phyloP scores from a whole-genome alignment of 768 basidiomycete genomes.

The Candolleomyces efflorescens region DNA sequence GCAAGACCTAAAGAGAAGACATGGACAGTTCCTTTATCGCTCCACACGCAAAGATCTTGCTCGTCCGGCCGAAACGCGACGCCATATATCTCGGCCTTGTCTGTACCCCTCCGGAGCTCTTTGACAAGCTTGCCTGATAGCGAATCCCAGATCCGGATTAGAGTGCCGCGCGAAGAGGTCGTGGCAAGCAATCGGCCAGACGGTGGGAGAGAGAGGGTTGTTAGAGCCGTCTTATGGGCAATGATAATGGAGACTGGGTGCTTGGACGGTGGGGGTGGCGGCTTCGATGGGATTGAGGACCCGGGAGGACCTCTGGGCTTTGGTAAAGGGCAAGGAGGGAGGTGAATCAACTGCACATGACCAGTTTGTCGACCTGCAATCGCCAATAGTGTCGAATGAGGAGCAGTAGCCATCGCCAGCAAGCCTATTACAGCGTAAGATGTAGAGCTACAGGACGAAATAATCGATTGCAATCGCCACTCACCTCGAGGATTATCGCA shows the following conservation, averaged over 20 bases:
- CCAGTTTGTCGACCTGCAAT: slow-evolving; percentile 85
- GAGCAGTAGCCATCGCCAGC: slow-evolving; percentile 73
- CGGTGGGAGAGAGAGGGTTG: slow-evolving; percentile 70
- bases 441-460: neutral
- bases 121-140: slow-evolving; percentile 65
- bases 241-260: slow-evolving; percentile 77
- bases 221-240: slow-evolving; percentile 77
- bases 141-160: slow-evolving; percentile 86
- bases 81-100: slow-evolving; percentile 89
- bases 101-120: slow-evolving; percentile 82
- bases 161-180: slow-evolving; percentile 77
- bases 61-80: slow-evolving; percentile 87
- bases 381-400: slow-evolving; percentile 76
- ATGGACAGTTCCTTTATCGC: slow-evolving; percentile 94
- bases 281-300: slow-evolving; percentile 46
- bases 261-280: slow-evolving; percentile 53
- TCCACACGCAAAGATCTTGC: slow-evolving; percentile 85
- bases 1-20: slow-evolving; percentile 73
- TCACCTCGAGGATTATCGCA: slow-evolving; percentile 81
- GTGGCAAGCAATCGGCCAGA: slow-evolving; percentile 82
- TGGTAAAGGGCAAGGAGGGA: slow-evolving; percentile 73
- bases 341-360: slow-evolving; percentile 82
- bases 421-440: slow-evolving; percentile 43
- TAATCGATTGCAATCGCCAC: slow-evolving; percentile 20
- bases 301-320: slow-evolving; percentile 52